A percentile compares a stretch with the other conserved stretches of the same genome.
Evolutionary conservation across 768 basidiomycete species (phyloP).

Genomic region (Solioccasus polychromus): DNA sequence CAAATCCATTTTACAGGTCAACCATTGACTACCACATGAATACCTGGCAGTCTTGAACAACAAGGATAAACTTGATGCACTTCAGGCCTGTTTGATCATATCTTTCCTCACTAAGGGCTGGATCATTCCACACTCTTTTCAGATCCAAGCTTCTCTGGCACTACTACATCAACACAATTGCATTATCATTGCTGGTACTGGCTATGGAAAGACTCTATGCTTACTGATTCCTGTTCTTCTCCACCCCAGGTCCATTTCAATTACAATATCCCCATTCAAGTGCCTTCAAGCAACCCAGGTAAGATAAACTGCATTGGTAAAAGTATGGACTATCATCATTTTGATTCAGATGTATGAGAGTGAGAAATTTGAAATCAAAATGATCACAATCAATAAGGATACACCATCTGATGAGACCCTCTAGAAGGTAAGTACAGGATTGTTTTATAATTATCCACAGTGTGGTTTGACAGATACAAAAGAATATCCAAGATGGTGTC

Average conservation of each 20-base stretch:
- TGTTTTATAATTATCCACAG: not conserved
- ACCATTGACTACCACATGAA: no score
- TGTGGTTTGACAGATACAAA: not conserved
- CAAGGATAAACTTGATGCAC: no score
- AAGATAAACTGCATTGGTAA: no score
- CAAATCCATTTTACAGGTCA: no score
- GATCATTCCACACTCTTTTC: not conserved
- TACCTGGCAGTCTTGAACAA: no score
- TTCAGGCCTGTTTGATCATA: no score
- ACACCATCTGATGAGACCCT: not conserved
- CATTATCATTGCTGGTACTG: no score
- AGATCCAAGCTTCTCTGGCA: not conserved
- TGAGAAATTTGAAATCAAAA: no score
- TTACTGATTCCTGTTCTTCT: not conserved
- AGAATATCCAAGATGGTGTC: not conserved
- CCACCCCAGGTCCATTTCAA: not conserved
- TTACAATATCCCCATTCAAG: not conserved
- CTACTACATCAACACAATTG: not conserved
- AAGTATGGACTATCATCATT: no score
- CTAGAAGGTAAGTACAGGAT: slow-evolving; percentile 1
- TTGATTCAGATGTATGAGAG: no score
- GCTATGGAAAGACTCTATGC: not conserved
- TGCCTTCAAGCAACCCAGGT: not conserved
- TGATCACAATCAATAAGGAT: no score
- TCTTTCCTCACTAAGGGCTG: no score